These are phyloP conservation scores for Penicillium janthinellum DNA, from an alignment of 2,329 filamentous ascomycete species.

Conservation along the genomic window DNA sequence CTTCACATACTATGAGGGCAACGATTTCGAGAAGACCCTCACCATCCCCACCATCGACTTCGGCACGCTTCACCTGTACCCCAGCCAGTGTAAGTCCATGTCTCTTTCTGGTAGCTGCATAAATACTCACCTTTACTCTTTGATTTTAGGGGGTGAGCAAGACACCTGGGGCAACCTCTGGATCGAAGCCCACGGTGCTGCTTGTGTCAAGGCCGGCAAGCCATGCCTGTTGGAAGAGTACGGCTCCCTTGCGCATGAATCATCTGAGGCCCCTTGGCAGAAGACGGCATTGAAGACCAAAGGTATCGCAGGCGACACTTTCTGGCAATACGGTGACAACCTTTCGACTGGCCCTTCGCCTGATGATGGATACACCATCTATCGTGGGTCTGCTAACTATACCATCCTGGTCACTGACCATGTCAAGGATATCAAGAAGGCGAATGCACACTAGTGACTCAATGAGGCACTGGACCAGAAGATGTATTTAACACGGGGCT, in stretches of 20 bases:
- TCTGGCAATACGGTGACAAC: constrained; percentile 6
- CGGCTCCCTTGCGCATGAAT: constrained; percentile 34
- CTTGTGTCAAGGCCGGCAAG: constrained; percentile 42
- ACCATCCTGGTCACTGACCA: constrained; percentile 4
- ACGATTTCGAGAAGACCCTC: constrained; percentile 57
- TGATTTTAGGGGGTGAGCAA: neutral
- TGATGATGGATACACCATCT: constrained; percentile 4
- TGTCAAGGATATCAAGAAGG: neutral
- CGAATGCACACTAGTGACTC: neutral
- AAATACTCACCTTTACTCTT: neutral
- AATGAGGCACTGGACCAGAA: too few species aligned
- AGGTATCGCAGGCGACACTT: constrained; percentile 32
- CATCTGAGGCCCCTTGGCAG: constrained; percentile 38
- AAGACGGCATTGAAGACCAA: constrained; percentile 36
- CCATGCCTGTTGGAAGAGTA: constrained; percentile 48
- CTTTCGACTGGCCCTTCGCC: neutral
- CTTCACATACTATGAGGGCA: constrained; percentile 54
- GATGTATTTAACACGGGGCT: too few species aligned
- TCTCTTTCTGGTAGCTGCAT: neutral
- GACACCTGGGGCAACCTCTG: constrained; percentile 48
- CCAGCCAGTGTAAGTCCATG: constrained; percentile 42
- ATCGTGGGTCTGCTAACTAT: neutral
- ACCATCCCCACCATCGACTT: constrained; percentile 58
- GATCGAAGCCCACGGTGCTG: constrained; percentile 50
- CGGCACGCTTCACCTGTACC: constrained; percentile 58